phyloP scores from a whole-genome alignment of 2,329 filamentous ascomycete species.

The Coleophoma eucalyptorum region DNA sequence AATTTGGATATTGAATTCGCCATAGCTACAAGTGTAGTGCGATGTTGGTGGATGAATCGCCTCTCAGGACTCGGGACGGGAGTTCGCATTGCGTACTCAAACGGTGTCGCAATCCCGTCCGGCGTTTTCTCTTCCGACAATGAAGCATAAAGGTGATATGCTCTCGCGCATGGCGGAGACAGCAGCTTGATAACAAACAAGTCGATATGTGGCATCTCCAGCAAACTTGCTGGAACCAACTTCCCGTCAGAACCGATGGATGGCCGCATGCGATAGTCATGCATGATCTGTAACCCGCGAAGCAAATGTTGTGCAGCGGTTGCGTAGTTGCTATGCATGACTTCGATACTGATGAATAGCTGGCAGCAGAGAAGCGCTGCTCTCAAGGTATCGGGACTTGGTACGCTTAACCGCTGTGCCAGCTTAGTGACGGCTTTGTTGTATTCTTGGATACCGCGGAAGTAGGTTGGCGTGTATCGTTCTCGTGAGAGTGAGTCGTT shows the following conservation, averaged over 20 bases:
- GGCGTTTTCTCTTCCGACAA: too few relatives aligned
- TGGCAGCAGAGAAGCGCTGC: conserved; percentile 42
- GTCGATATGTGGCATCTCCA: conserved; percentile 34
- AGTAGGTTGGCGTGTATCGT: conserved; percentile 26
- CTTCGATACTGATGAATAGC: conserved; percentile 43
- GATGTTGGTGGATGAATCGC: too few relatives aligned
- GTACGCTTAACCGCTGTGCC: conserved; percentile 32
- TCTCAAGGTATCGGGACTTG: conserved; percentile 25
- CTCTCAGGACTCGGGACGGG: too few relatives aligned
- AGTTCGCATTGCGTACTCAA: too few relatives aligned
- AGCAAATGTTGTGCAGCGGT: conserved; percentile 40
- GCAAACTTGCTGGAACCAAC: conserved; percentile 28
- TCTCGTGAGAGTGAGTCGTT: conserved; percentile 18
- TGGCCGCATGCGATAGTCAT: conserved; percentile 35
- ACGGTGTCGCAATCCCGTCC: too few relatives aligned
- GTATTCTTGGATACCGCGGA: conserved; percentile 39
- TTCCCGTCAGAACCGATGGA: conserved; percentile 18
- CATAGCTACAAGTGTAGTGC: too few relatives aligned
- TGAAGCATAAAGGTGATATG: too few relatives aligned
- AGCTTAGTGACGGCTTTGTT: conserved; percentile 35
- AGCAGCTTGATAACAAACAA: conserved; percentile 39
- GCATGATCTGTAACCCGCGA: conserved; percentile 39
- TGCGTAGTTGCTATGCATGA: conserved; percentile 34
- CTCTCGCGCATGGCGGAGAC: conserved; percentile 30
- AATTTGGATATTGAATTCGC: too few relatives aligned